Conservation (phyloP, 2,329 filamentous ascomycete species). For the Ilyonectria robusta region DNA sequence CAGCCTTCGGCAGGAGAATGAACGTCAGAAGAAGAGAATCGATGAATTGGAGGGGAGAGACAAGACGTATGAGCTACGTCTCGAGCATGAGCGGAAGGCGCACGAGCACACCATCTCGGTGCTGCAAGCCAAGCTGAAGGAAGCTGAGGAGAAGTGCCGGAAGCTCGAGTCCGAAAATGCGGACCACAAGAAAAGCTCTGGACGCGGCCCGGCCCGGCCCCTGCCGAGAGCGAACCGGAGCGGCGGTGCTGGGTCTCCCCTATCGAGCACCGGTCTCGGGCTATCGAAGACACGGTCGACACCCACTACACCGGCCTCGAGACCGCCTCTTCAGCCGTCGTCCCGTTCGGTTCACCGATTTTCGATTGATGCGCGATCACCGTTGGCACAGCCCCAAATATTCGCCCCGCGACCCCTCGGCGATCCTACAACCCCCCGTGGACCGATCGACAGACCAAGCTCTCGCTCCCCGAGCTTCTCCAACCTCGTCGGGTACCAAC, state of each 20-base stretch:
- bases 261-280: constrained; percentile 34
- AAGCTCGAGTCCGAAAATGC: constrained; percentile 48
- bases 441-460: constrained; percentile 32
- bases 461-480: constrained; percentile 47
- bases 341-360: constrained; percentile 40
- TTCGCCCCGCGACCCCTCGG: constrained; percentile 27
- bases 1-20: constrained; percentile 52
- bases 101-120: constrained; percentile 52
- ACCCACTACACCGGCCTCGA: constrained; percentile 41
- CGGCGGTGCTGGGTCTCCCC: constrained; percentile 34
- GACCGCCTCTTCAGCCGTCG: constrained; percentile 33
- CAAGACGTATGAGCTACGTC: constrained; percentile 56
- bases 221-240: constrained; percentile 40
- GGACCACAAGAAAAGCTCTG: constrained; percentile 39
- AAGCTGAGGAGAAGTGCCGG: constrained; percentile 52
- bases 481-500: constrained; percentile 45
- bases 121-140: constrained; percentile 54
- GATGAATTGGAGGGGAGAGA: constrained; percentile 56
- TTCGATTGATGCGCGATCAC: constrained; percentile 25
- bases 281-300: constrained; percentile 44
- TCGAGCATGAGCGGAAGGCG: constrained; percentile 54
- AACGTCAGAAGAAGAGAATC: constrained; percentile 51
- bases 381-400: constrained; percentile 29
- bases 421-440: constrained; percentile 19
- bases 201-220: constrained; percentile 33